phyloP scores from a whole-genome alignment of 176 grass and related monocot genomes.

The Zizania latifolia region DNA sequence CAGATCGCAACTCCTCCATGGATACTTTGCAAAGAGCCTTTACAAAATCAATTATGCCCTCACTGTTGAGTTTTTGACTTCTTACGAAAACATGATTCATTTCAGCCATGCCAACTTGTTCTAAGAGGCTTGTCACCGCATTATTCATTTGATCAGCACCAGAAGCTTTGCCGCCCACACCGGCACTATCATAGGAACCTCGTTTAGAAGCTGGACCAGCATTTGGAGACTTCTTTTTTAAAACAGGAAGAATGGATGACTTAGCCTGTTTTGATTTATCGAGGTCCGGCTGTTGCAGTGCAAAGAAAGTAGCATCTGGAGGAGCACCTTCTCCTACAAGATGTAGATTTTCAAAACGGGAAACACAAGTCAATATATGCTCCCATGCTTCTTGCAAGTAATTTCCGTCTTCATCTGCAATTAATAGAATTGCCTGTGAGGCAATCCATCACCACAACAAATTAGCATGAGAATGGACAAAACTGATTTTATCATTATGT shows the following conservation, averaged over 20 bases:
- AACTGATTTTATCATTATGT: not conserved
- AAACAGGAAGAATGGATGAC: conserved; percentile 79
- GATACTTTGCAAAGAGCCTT: conserved; percentile 98
- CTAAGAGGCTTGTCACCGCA: conserved; percentile 77
- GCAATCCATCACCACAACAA: conserved; percentile 26
- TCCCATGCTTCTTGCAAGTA: conserved; percentile 99
- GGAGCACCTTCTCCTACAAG: conserved; percentile 90
- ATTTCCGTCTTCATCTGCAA: conserved; percentile 98
- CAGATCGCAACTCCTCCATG: conserved; percentile 94
- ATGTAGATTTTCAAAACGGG: conserved; percentile 92
- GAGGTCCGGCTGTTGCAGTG: conserved; percentile 69
- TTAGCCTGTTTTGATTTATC: conserved; percentile 94
- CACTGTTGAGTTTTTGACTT: conserved; percentile 94
- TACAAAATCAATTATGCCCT: conserved; percentile 98
- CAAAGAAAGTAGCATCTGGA: conserved; percentile 97
- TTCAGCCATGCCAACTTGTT: conserved; percentile 92
- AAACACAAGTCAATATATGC: conserved; percentile 93
- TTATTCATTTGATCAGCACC: conserved; percentile 94
- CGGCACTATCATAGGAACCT: conserved; percentile 92
- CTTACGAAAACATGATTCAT: conserved; percentile 83
- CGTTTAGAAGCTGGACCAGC: conserved; percentile 59
- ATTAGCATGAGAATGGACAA: conserved; percentile 31
- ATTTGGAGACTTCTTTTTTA: conserved; percentile 81
- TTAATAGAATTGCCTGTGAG: conserved; percentile 80
- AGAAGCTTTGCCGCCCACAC: conserved; percentile 96